A percentile compares a stretch with the other conserved stretches of the same genome.
These are phyloP conservation scores for Symbiodinium natans DNA, from an alignment of 73 alveolate species.

Conservation along the genomic window DNA sequence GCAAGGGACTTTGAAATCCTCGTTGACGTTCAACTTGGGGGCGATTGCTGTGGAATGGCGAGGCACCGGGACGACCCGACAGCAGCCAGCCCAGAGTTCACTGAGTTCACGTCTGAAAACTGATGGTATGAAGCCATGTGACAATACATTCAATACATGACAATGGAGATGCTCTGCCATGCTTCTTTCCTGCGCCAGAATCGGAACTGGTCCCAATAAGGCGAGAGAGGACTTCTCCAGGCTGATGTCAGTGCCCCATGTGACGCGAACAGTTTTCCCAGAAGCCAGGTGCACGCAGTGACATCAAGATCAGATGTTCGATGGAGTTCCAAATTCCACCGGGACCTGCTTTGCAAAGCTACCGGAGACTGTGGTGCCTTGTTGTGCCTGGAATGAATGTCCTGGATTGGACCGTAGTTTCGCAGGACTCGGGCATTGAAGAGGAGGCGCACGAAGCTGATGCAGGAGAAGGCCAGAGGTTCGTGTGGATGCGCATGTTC, in stretches of 20 bases:
- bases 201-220: too few species aligned
- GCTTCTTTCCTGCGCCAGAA: neutral
- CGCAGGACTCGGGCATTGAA: slow-evolving; percentile 12
- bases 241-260: too few species aligned
- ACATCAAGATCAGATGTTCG: slow-evolving; percentile 61
- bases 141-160: too few species aligned
- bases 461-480: neutral
- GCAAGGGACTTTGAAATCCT: neutral
- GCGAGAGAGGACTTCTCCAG: too few species aligned
- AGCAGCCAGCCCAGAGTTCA: neutral
- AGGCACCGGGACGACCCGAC: slow-evolving; percentile 1
- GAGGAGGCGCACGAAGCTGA: slow-evolving; percentile 12
- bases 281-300: slow-evolving; percentile 32
- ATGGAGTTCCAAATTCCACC: slow-evolving; percentile 22
- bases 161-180: neutral
- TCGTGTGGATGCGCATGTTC: too few species aligned
- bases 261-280: too few species aligned
- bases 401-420: too few species aligned
- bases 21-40: too few species aligned
- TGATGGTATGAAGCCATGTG: too few species aligned
- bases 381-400: neutral
- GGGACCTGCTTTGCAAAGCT: neutral
- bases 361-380: neutral
- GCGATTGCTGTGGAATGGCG: neutral
- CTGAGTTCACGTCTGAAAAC: too few species aligned